Conservation (phyloP, 2,329 filamentous ascomycete species). For the Calonectria pseudoreteaudii region DNA sequence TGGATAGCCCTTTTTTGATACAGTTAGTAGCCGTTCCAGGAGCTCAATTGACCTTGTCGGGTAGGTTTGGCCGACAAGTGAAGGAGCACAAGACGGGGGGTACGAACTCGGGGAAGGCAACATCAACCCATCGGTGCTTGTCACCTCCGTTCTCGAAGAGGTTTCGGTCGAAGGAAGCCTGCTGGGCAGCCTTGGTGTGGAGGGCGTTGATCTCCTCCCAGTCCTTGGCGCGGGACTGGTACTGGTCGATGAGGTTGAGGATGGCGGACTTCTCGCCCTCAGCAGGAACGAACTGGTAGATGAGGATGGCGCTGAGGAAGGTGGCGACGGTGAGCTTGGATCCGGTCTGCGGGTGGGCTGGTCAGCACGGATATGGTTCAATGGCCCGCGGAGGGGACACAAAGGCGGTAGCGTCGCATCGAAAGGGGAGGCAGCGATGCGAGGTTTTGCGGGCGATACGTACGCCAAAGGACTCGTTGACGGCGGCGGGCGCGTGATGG, state of each 20-base stretch:
- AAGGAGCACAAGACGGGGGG: neutral
- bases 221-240: constrained; percentile 59
- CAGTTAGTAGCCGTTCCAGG: constrained; percentile 34
- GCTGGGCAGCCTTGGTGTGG: constrained; percentile 64
- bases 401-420: neutral
- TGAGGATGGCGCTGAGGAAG: constrained; percentile 56
- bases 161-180: constrained; percentile 69
- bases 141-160: constrained; percentile 60
- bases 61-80: neutral
- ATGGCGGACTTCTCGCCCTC: constrained; percentile 63
- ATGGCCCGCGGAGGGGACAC: neutral
- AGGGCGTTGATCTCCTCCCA: constrained; percentile 66
- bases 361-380: constrained; percentile 30
- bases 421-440: constrained; percentile 13
- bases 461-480: constrained; percentile 70
- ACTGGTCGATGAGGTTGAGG: constrained; percentile 59
- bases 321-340: constrained; percentile 60
- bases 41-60: neutral
- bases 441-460: constrained; percentile 46
- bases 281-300: constrained; percentile 63
- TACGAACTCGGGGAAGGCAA: constrained; percentile 70
- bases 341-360: constrained; percentile 53
- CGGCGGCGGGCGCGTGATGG: constrained; percentile 59
- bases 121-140: constrained; percentile 61
- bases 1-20: constrained; percentile 57